phyloP scores from a whole-genome alignment of 2,329 filamentous ascomycete genomes.

The Aspergillus ruber region DNA sequence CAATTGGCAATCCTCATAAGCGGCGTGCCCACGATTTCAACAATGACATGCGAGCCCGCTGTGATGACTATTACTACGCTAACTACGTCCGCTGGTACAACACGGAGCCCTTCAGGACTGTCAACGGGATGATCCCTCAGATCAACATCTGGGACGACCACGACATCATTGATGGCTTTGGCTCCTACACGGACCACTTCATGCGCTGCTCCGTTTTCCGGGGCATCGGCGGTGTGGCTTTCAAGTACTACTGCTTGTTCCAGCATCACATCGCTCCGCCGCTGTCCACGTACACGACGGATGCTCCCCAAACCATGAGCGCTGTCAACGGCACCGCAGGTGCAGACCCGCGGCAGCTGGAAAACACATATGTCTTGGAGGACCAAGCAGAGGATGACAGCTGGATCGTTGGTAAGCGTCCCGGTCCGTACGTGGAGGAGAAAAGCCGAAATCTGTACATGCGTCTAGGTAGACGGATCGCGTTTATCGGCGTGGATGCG shows the following conservation, averaged over 20 bases:
- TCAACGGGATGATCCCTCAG: conserved; percentile 58
- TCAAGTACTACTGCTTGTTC: conserved; percentile 60
- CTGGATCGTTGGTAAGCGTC: conserved; percentile 70
- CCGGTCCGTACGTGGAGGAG: conserved; percentile 62
- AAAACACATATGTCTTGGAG: conserved; percentile 65
- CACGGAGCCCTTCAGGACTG: conserved; percentile 55
- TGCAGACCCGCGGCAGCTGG: conserved; percentile 63
- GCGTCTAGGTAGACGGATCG: conserved; percentile 59
- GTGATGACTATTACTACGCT: conserved; percentile 57
- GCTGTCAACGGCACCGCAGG: conserved; percentile 46
- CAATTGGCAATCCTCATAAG: conserved; percentile 55
- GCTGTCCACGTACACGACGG: conserved; percentile 76
- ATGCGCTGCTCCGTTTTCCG: conserved; percentile 61
- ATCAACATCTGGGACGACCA: conserved; percentile 62
- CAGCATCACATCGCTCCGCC: conserved; percentile 78
- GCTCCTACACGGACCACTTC: conserved; percentile 61
- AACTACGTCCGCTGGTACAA: conserved; percentile 64
- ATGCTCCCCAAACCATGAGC: conserved; percentile 52
- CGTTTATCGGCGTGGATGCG: conserved; percentile 55
- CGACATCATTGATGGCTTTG: conserved; percentile 63
- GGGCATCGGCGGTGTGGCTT: conserved; percentile 54
- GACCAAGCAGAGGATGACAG: conserved; percentile 56
- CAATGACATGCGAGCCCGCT: conserved; percentile 56
- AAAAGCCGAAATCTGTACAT: conserved; percentile 56
- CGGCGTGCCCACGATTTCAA: conserved; percentile 55